phyloP scores from a whole-genome alignment of 2,329 filamentous ascomycete species.

The Alternaria atra region DNA sequence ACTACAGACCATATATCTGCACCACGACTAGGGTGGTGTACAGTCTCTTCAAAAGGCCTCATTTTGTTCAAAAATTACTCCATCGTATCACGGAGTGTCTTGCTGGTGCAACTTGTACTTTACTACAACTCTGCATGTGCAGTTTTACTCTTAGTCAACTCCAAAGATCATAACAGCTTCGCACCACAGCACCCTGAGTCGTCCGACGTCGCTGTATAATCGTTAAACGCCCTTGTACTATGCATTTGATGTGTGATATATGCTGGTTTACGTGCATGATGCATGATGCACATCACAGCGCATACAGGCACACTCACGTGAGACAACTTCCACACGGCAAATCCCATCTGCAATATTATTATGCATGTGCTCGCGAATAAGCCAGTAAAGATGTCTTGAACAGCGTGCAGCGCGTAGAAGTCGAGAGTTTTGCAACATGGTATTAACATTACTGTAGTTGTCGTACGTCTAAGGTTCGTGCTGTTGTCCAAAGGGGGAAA shows the following conservation, averaged over 20 bases:
- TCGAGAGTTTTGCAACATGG: no score
- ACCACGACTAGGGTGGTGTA: background rate
- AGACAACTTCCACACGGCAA: background rate
- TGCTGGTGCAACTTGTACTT: no score
- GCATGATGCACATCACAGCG: slow-evolving; percentile 6
- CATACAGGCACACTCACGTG: slow-evolving; percentile 15
- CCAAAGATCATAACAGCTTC: no score
- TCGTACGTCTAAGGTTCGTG: background rate
- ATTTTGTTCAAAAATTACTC: no score
- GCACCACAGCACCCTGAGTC: no score
- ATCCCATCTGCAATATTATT: no score
- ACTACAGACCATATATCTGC: background rate
- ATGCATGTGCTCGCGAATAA: no score
- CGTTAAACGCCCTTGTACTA: background rate
- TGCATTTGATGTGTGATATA: background rate
- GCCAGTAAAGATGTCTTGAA: no score
- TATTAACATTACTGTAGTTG: slow-evolving; percentile 5
- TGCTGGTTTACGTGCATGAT: background rate
- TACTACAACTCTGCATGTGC: no score
- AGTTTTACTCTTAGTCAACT: no score
- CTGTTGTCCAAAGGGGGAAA: background rate
- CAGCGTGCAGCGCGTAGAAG: no score
- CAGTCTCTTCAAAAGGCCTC: background rate
- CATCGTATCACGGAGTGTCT: no score
- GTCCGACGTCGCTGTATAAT: background rate